Percentiles rank a stretch among this genome's conserved stretches.
phyloP scores from a whole-genome alignment of 192 early-diverging fungal species.

The Backusella mclennaniae region DNA sequence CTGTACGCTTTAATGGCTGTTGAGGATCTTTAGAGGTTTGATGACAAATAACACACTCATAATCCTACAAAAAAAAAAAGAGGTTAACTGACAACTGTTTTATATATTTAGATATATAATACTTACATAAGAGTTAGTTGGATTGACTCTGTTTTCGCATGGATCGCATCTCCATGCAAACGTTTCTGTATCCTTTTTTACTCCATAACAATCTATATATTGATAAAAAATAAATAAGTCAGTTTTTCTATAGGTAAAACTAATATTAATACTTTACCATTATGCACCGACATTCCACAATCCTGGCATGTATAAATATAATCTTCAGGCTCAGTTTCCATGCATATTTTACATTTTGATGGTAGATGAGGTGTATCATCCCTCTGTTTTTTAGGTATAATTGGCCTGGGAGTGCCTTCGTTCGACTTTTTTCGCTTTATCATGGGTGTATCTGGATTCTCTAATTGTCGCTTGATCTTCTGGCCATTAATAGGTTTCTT shows the following conservation, averaged over 20 bases:
- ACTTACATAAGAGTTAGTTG: conserved; percentile 56
- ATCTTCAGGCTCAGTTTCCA: conserved; percentile 15
- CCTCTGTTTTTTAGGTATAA: neutral
- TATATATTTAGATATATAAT: neutral
- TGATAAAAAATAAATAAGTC: neutral
- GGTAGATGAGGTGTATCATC: neutral
- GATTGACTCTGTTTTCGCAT: conserved; percentile 61
- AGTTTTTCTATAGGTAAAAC: neutral
- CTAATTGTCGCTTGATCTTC: neutral
- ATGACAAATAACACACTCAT: conserved; percentile 64
- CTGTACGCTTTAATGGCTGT: conserved; percentile 63
- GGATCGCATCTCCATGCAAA: conserved; percentile 52
- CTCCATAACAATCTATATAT: conserved; percentile 49
- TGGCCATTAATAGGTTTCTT: conserved; percentile 23
- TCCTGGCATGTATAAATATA: conserved; percentile 41
- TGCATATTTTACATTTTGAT: conserved; percentile 32
- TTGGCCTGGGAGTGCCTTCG: neutral
- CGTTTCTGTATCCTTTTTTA: conserved; percentile 1
- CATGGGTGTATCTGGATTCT: neutral
- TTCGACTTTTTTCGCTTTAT: conserved; percentile 7
- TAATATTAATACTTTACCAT: conserved; percentile 29
- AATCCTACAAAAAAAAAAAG: conserved; percentile 40
- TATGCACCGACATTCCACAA: conserved; percentile 50
- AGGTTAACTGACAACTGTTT: neutral
- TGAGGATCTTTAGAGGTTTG: conserved; percentile 31